phyloP scores from a whole-genome alignment of 768 basidiomycete species.

The Lentinula sp. region DNA sequence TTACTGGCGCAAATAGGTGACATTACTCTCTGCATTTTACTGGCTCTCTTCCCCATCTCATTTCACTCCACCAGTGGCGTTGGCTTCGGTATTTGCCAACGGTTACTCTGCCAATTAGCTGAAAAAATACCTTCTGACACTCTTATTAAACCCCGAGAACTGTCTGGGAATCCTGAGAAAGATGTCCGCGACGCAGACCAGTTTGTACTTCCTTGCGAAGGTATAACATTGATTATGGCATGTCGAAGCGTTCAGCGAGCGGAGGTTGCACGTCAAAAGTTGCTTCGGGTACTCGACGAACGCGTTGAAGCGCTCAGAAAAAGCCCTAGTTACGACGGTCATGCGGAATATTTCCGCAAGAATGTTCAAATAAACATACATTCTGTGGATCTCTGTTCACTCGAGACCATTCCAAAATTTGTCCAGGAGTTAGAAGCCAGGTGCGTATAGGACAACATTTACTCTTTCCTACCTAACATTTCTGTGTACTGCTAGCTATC shows the following conservation, averaged over 20 bases:
- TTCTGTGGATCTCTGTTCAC: conserved; percentile 56
- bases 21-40: conserved; percentile 10
- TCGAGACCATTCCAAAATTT: conserved; percentile 59
- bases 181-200: conserved; percentile 13
- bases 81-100: conserved; percentile 78
- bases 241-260: conserved; percentile 67
- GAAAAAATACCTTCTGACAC: conserved; percentile 26
- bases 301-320: conserved; percentile 36
- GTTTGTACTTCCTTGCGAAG: conserved; percentile 30
- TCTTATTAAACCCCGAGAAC: background rate
- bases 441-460: conserved; percentile 31
- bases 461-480: background rate
- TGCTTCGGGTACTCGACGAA: conserved; percentile 48
- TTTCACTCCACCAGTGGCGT: conserved; percentile 51
- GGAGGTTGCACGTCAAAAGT: conserved; percentile 49
- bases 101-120: conserved; percentile 67
- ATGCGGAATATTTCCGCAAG: conserved; percentile 51
- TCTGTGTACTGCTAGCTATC: conserved; percentile 42
- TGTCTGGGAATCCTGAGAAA: conserved; percentile 6
- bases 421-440: conserved; percentile 42
- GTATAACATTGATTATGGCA: conserved; percentile 74
- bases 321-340: conserved; percentile 36
- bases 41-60: background rate
- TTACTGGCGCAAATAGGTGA: conserved; percentile 70
- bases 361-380: conserved; percentile 58